A percentile compares a stretch with the other conserved stretches of the same genome.
phyloP scores from a whole-genome alignment of 345 rosid genomes.

The Gossypium thurberi region DNA sequence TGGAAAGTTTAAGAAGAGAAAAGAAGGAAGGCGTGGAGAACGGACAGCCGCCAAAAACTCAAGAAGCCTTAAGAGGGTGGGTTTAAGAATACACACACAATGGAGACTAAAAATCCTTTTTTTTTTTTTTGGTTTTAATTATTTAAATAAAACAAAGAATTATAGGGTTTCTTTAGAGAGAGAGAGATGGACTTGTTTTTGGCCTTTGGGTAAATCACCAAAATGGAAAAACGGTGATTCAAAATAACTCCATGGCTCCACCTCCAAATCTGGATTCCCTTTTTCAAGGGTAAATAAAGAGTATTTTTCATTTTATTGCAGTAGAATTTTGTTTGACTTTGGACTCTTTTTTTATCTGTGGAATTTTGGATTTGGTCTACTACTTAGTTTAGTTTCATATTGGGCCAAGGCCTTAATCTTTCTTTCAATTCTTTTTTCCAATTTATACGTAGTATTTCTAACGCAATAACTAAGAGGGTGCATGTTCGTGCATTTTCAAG shows the following conservation, averaged over 20 bases:
- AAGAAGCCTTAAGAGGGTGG: slow-evolving; percentile 14
- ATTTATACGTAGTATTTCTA: no score
- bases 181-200: not conserved
- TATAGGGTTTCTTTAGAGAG: no score
- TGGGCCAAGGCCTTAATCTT: not conserved
- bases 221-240: slow-evolving; percentile 12
- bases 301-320: not conserved
- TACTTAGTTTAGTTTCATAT: not conserved
- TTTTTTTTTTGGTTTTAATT: not conserved
- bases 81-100: slow-evolving; percentile 18
- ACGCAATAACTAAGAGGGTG: no score
- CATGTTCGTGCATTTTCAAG: no score
- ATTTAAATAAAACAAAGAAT: no score
- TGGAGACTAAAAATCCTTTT: not conserved
- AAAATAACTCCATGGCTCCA: slow-evolving; percentile 6
- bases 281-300: not conserved
- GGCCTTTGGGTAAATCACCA: not conserved
- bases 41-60: slow-evolving; percentile 40
- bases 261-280: not conserved
- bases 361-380: not conserved
- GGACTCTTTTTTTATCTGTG: not conserved
- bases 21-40: slow-evolving; percentile 23
- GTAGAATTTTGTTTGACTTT: not conserved
- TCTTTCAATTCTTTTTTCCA: no score
- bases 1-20: not conserved